Evolutionary conservation across 2,329 filamentous ascomycete species (phyloP), one percentile per base, ranked within the genome.

Genomic region (Pseudopithomyces maydicus): DNA sequence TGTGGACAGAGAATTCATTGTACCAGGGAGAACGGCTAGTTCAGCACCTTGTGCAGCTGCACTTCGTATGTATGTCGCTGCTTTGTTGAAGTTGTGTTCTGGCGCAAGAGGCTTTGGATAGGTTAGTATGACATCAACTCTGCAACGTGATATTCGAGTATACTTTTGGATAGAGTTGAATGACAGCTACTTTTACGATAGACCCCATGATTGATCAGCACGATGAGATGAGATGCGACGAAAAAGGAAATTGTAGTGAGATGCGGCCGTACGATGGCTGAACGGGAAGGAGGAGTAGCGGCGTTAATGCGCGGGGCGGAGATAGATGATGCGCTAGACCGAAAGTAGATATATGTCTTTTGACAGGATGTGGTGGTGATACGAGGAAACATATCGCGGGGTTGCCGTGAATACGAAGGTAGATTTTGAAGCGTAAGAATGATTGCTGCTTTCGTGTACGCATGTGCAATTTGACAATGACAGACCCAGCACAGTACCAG

Each of bases 161-260:
- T 63, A 80, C 80, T 72, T 82, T 80, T 4, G 79, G 77, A 58
- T 82, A 78, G 50, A 83, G 73, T 62, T 83, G 81, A 17, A 82
- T 78, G 0, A 82, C 79, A 11, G 81, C 80, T 19, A 82, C 73
- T 66, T 78, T 81, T 59, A 80, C 70, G 8, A 76, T 72, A 6
- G 78, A 74, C 10, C 78, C 75, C 79, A 81, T 81, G 8, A 43
- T 75, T 12, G 2, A 12, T 5, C 3, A 15, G 10, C 5, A 22
- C 17, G 14, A 11, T 20, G 19, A 15, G 20, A 26, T 14, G 12
- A 23, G 23, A 26, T 11, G 29, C n/a, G 45, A 48, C 26, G 23
- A n/a, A 44, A n/a, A 5, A 12, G 29, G 44, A 47, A 39, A 19
- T 14, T 14, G 35, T 43, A 45, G 41, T 23, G 43, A 29, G 49